These are phyloP conservation scores for Parasarocladium wereldwijsianum DNA, from an alignment of 2,329 filamentous ascomycete species.

Conservation along the genomic window DNA sequence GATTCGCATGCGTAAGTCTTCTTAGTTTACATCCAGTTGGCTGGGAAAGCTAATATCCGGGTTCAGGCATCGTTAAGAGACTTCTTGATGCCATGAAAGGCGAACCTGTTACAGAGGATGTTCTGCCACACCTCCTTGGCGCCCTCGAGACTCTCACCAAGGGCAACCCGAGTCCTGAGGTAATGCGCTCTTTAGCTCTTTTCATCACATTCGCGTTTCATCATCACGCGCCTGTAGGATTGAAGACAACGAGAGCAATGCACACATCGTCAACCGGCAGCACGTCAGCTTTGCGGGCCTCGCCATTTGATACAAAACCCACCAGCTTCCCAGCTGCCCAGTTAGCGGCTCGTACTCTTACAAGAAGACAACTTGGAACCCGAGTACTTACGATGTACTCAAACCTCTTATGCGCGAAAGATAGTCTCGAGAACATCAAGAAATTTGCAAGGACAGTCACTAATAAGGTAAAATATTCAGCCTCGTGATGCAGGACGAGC, in stretches of 20 bases:
- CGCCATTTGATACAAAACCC: too few species aligned
- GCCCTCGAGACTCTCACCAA: slow-evolving; percentile 70
- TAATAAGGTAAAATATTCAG: slow-evolving; percentile 54
- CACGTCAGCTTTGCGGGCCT: too few species aligned
- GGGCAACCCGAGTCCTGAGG: slow-evolving; percentile 68
- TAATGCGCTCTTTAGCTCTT: slow-evolving; percentile 72
- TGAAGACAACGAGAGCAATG: too few species aligned
- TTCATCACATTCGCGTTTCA: slow-evolving; percentile 92
- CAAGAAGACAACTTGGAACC: slow-evolving; percentile 58
- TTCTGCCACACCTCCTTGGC: slow-evolving; percentile 60
- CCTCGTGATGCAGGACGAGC: background rate
- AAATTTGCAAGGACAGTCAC: slow-evolving; percentile 92
- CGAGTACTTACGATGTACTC: slow-evolving; percentile 66
- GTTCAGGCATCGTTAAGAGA: slow-evolving; percentile 70
- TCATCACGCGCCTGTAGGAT: too few species aligned
- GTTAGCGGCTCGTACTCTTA: slow-evolving; percentile 25
- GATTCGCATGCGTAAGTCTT: slow-evolving; percentile 70
- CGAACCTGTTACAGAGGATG: slow-evolving; percentile 58
- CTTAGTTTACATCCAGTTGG: background rate
- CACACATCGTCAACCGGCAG: too few species aligned
- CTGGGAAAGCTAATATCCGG: slow-evolving; percentile 7
- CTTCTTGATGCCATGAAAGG: slow-evolving; percentile 82
- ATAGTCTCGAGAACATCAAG: slow-evolving; percentile 53
- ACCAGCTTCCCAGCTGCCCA: too few species aligned
- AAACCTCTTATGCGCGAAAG: slow-evolving; percentile 60